Base-by-base conservation (phyloP, 2,329 filamentous ascomycete genomes). In the Colletotrichum lini region DNA sequence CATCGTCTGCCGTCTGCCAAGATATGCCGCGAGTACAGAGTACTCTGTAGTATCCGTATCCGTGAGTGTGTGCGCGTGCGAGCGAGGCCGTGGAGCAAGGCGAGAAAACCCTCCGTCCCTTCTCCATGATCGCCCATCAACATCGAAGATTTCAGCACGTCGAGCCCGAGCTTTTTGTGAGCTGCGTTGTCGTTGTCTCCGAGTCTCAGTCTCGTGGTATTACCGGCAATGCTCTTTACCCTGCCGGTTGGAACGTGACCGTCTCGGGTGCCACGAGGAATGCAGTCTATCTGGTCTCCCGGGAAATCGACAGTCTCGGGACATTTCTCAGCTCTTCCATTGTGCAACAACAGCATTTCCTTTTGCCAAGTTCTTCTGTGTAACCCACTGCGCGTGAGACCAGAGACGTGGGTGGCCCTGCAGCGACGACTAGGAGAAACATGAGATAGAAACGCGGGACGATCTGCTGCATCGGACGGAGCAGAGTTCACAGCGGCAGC, bases 361-460 rank as follows among this genome's bases (percentile, higher is more conserved):
- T 61, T n/a, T 15, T 38, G 3, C 18, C 44, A 7, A 26, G 3
- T 38, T 49, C 44, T 38, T 23, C n/a, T 49, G 58, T 61, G 44
- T n/a, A 38, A 38, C 52, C 30, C 30, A 35, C 30, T 10, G 23
- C 57, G 23, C 45, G 44, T 18, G 42, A n/a, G 10, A 13, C 42
- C 18, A 10, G 42, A 52, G 59, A 23, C 21, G 30, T 62, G 59
- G 59, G 47, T 44, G 30, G 10, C 59, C 59, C 59, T 62, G 59
- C 35, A 35, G 16, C 16, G 16, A 30, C 50, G 13, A 35, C 30
- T 35, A 9, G 18, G 16, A 23, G 8, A 61, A 61, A 61, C 58
- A 61, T 26, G 58, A 38, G 58, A 71, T 61, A 35, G 68, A 68
- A 71, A 71, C 68, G 53, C 65, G 65, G 68, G 58, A 71, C 58